A percentile compares a stretch with the other conserved stretches of the same genome.
Conservation (phyloP, 257 asterid genomes). For the Salvia rosmarinus region DNA sequence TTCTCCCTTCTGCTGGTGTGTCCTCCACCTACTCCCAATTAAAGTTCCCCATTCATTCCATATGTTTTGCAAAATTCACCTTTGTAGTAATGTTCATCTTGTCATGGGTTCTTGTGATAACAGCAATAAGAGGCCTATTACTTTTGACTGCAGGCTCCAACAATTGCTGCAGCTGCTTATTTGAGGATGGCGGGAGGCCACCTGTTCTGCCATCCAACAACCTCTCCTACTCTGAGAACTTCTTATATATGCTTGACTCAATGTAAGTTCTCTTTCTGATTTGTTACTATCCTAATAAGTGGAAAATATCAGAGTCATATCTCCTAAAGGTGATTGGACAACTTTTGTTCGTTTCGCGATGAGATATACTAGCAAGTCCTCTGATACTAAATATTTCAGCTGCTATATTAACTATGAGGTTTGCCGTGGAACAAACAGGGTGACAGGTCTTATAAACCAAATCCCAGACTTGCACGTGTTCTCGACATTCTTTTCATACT, state of each 20-base stretch:
- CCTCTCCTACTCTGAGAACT: constrained; percentile 95
- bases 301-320: neutral
- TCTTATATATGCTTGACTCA: constrained; percentile 98
- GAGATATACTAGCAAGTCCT: neutral
- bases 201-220: constrained; percentile 93
- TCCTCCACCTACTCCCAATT: neutral
- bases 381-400: constrained; percentile 22
- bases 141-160: constrained; percentile 76
- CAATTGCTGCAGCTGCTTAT: constrained; percentile 99
- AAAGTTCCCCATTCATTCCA: neutral
- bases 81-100: neutral
- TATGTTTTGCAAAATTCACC: neutral
- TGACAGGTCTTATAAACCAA: constrained; percentile 85
- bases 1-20: constrained; percentile 8
- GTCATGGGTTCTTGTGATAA: no score
- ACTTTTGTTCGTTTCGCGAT: neutral
- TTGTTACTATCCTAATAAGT: neutral
- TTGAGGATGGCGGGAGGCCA: constrained; percentile 99
- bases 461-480: constrained; percentile 93
- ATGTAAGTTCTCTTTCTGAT: constrained; percentile 57
- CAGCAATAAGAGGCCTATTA: constrained; percentile 23
- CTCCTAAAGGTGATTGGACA: neutral
- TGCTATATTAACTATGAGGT: constrained; percentile 35
- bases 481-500: constrained; percentile 89
- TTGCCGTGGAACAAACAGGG: constrained; percentile 60